phyloP scores from a whole-genome alignment of 1,139 yeast genomes.

The Yamadazyma jaroonii region DNA sequence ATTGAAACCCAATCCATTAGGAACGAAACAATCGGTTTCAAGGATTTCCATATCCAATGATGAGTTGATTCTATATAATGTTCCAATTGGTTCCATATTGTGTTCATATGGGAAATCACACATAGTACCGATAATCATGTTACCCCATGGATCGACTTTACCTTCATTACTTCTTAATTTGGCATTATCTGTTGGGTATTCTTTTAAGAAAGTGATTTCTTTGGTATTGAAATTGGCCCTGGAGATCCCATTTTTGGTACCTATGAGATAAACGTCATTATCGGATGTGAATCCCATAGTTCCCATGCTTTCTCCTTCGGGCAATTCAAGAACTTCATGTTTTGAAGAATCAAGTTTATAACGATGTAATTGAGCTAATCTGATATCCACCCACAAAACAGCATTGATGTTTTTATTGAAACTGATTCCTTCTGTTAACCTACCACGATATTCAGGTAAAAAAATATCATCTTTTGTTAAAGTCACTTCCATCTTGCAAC shows the following conservation, averaged over 20 bases:
- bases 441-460: constrained; percentile 44
- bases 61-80: constrained; percentile 38
- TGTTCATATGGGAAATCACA: constrained; percentile 40
- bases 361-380: constrained; percentile 55
- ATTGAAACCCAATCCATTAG: constrained; percentile 82
- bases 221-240: constrained; percentile 42
- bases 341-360: constrained; percentile 23
- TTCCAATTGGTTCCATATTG: constrained; percentile 33
- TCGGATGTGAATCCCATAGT: constrained; percentile 58
- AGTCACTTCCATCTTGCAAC: constrained; percentile 2
- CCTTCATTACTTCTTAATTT: constrained; percentile 73
- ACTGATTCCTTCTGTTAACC: constrained; percentile 66
- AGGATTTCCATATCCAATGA: constrained; percentile 30
- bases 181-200: constrained; percentile 35
- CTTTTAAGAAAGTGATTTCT: constrained; percentile 39
- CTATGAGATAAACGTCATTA: constrained; percentile 43
- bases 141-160: constrained; percentile 64
- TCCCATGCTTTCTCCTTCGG: constrained; percentile 50
- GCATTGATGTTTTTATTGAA: constrained; percentile 57
- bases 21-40: constrained; percentile 42
- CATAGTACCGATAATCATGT: constrained; percentile 76
- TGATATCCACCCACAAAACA: constrained; percentile 70
- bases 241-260: constrained; percentile 58
- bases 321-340: constrained; percentile 42
- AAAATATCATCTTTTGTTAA: constrained; percentile 15